Conservation (phyloP, 2,329 filamentous ascomycete genomes). For the Xylaria sp. region DNA sequence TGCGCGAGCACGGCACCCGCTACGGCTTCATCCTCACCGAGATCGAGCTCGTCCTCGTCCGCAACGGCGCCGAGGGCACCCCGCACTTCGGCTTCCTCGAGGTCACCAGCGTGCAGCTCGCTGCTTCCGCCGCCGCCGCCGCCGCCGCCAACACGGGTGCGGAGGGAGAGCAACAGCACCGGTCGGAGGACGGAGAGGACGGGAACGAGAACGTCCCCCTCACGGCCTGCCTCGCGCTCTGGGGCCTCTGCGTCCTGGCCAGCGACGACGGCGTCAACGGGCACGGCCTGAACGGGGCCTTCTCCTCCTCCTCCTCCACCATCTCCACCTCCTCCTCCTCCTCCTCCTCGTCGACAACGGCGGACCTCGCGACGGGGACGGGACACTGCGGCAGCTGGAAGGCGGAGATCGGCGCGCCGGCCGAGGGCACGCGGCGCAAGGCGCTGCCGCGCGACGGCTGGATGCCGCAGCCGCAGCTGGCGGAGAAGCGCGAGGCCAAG, state of each 20-base stretch:
- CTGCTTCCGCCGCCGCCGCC: slow-evolving; percentile 40
- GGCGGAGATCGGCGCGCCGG: slow-evolving; percentile 74
- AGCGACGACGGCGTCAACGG: slow-evolving; percentile 61
- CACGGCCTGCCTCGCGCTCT: slow-evolving; percentile 74
- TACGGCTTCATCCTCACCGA: slow-evolving; percentile 97
- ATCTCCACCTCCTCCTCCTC: too few species aligned
- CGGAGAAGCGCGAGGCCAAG: slow-evolving; percentile 78
- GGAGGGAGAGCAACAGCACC: too few species aligned
- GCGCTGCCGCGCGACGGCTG: slow-evolving; percentile 70
- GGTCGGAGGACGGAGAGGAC: slow-evolving; percentile 37
- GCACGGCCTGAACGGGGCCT: slow-evolving; percentile 47
- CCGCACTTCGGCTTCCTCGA: slow-evolving; percentile 92
- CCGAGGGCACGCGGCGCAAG: slow-evolving; percentile 72
- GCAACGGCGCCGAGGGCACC: slow-evolving; percentile 70
- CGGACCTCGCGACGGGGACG: too few species aligned
- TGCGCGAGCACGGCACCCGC: slow-evolving; percentile 90
- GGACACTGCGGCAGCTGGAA: slow-evolving; percentile 54
- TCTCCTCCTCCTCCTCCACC: too few species aligned
- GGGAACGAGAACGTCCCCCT: slow-evolving; percentile 50
- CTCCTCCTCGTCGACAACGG: too few species aligned
- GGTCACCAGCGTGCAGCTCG: slow-evolving; percentile 64
- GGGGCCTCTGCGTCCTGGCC: slow-evolving; percentile 76
- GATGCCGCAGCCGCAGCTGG: slow-evolving; percentile 74
- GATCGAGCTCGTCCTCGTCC: slow-evolving; percentile 90
- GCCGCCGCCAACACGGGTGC: slow-evolving; percentile 41